A percentile compares a stretch with the other conserved stretches of the same genome.
These are phyloP conservation scores for Oryza nivara DNA, from an alignment of 176 grass and related monocot species.

Conservation along the genomic window DNA sequence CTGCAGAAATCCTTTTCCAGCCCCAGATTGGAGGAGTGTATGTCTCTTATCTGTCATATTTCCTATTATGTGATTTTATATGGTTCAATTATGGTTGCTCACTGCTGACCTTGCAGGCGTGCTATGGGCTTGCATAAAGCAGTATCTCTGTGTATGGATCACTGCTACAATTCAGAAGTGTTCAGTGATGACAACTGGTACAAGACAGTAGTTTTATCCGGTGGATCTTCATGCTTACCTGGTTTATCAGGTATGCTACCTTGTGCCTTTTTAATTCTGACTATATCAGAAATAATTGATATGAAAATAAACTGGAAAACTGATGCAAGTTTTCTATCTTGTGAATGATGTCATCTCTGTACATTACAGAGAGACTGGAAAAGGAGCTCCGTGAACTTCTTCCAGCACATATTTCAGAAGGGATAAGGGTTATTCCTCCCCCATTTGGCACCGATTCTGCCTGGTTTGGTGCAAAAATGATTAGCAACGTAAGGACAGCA, in stretches of 20 bases:
- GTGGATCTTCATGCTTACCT: conserved; percentile 85
- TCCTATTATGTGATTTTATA: conserved; percentile 2
- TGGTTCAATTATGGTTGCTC: conserved; percentile 25
- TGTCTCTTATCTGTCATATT: conserved; percentile 24
- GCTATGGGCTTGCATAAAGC: conserved; percentile 89
- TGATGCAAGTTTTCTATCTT: conserved; percentile 9
- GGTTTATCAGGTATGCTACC: conserved; percentile 74
- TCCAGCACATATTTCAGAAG: conserved; percentile 70
- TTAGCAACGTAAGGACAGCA: conserved; percentile 70
- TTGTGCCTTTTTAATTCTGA: neutral
- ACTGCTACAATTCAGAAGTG: conserved; percentile 70
- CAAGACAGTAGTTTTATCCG: conserved; percentile 83
- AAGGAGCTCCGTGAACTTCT: conserved; percentile 79
- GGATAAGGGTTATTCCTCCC: conserved; percentile 80
- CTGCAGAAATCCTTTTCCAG: conserved; percentile 89
- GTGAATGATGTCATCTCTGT: neutral
- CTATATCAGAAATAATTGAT: neutral
- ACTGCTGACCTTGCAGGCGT: conserved; percentile 54
- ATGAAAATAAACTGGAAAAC: neutral
- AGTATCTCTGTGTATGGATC: conserved; percentile 88
- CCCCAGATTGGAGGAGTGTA: conserved; percentile 80
- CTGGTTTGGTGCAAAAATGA: conserved; percentile 90
- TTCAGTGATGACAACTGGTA: conserved; percentile 70
- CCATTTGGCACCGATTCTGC: conserved; percentile 72
- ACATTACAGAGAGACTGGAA: conserved; percentile 73